Evolutionary conservation across 1,139 yeast genomes (phyloP).

Genomic region (Yamadazyma songkhlaensis): DNA sequence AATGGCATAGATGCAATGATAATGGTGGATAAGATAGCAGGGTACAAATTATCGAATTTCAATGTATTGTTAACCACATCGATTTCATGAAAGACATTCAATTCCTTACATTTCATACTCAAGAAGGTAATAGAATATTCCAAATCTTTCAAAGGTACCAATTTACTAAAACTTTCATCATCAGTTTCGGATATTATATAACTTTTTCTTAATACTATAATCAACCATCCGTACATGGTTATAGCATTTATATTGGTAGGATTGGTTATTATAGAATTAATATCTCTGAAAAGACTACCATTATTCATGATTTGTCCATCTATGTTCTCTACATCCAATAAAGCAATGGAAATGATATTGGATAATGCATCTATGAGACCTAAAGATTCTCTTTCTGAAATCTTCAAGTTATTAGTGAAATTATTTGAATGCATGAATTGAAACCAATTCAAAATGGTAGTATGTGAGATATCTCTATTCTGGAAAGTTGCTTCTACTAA

Average conservation of each 20-base stretch:
- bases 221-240: constrained; percentile 69
- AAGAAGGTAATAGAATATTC: constrained; percentile 25
- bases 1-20: constrained; percentile 63
- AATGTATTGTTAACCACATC: constrained; percentile 40
- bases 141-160: constrained; percentile 16
- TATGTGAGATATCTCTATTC: constrained; percentile 23
- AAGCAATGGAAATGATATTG: constrained; percentile 47
- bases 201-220: constrained; percentile 56
- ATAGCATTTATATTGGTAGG: constrained; percentile 41
- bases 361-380: constrained; percentile 35
- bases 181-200: constrained; percentile 42
- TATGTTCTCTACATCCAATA: constrained; percentile 56
- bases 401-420: constrained; percentile 31
- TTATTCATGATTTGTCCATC: constrained; percentile 19
- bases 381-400: constrained; percentile 32
- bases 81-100: constrained; percentile 48
- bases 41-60: constrained; percentile 50
- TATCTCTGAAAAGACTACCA: constrained; percentile 34
- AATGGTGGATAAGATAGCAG: constrained; percentile 59
- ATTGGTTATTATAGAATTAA: constrained; percentile 35
- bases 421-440: constrained; percentile 42
- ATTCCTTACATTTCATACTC: constrained; percentile 43
- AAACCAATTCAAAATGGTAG: constrained; percentile 54
- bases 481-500: constrained; percentile 39
- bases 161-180: constrained; percentile 9